Evolutionary conservation across 805 yeast species (phyloP).

Genomic region (Kodamaea kaohsiungensis): DNA sequence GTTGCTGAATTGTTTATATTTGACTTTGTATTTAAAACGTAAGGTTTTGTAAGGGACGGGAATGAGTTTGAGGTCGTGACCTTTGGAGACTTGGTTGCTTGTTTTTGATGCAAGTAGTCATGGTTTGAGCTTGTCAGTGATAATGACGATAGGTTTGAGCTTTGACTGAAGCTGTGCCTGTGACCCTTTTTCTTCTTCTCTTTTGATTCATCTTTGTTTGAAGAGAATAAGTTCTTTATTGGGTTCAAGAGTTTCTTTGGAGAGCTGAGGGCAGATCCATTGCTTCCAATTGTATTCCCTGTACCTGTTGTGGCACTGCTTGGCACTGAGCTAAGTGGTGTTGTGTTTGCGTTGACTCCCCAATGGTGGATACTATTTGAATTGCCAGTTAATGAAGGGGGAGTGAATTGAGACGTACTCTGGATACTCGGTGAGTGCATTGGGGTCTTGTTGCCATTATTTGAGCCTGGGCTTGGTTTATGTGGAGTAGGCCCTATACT

Average conservation of each 20-base stretch:
- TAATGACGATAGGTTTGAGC: constrained; percentile 9
- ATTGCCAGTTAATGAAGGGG: constrained; percentile 4
- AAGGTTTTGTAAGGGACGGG: constrained; percentile 4
- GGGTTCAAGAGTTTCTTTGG: constrained; percentile 31
- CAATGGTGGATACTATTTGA: neutral
- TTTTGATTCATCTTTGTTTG: constrained; percentile 8
- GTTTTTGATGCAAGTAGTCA: neutral
- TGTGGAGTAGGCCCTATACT: neutral
- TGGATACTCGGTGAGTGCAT: constrained; percentile 4
- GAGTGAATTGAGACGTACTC: constrained; percentile 6
- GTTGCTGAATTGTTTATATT: constrained; percentile 1
- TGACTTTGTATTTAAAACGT: neutral
- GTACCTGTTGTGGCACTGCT: constrained; percentile 3
- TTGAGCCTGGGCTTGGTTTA: neutral
- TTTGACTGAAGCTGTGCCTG: constrained; percentile 11
- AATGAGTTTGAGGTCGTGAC: constrained; percentile 2
- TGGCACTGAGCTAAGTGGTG: constrained; percentile 2
- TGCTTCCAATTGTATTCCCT: neutral
- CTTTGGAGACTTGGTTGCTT: constrained; percentile 1
- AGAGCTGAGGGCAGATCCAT: constrained; percentile 14
- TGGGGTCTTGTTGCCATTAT: constrained; percentile 1
- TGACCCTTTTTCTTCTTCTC: constrained; percentile 8
- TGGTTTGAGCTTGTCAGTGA: constrained; percentile 7
- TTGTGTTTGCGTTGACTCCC: neutral
- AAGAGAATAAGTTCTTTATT: constrained; percentile 26